phyloP scores from a whole-genome alignment of 164 flowering plant genomes.

The Piper longum region DNA sequence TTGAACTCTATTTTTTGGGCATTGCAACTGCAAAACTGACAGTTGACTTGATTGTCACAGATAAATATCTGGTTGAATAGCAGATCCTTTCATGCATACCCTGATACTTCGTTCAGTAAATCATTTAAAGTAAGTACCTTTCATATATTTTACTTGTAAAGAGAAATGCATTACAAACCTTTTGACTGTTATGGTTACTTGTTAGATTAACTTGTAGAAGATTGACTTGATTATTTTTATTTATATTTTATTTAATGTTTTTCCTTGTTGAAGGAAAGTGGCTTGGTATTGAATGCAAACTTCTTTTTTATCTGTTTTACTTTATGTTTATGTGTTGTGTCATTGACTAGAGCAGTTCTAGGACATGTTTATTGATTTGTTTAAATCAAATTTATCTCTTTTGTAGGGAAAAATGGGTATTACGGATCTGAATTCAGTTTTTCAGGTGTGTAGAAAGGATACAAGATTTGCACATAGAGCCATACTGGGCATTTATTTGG shows the following conservation, averaged over 20 bases:
- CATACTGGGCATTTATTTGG: neutral
- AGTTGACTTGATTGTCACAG: slow-evolving; percentile 28
- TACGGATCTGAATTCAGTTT: slow-evolving; percentile 59
- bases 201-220: too few relatives aligned
- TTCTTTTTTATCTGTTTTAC: too few relatives aligned
- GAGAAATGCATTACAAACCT: too few relatives aligned
- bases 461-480: slow-evolving; percentile 1
- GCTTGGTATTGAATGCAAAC: too few relatives aligned
- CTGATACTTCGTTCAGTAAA: slow-evolving; percentile 57
- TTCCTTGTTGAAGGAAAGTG: too few relatives aligned
- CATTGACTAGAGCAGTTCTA: too few relatives aligned
- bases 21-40: neutral
- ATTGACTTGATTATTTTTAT: too few relatives aligned
- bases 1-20: neutral
- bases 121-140: slow-evolving; percentile 59
- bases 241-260: too few relatives aligned
- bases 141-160: neutral
- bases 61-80: slow-evolving; percentile 67
- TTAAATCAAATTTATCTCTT: too few relatives aligned
- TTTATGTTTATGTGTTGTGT: too few relatives aligned
- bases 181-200: too few relatives aligned
- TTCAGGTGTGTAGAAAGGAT: slow-evolving; percentile 37
- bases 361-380: too few relatives aligned
- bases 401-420: slow-evolving; percentile 72
- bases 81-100: slow-evolving; percentile 64